Conservation (phyloP, 371 early-diverging fungal species). For the Actinomucor elegans region DNA sequence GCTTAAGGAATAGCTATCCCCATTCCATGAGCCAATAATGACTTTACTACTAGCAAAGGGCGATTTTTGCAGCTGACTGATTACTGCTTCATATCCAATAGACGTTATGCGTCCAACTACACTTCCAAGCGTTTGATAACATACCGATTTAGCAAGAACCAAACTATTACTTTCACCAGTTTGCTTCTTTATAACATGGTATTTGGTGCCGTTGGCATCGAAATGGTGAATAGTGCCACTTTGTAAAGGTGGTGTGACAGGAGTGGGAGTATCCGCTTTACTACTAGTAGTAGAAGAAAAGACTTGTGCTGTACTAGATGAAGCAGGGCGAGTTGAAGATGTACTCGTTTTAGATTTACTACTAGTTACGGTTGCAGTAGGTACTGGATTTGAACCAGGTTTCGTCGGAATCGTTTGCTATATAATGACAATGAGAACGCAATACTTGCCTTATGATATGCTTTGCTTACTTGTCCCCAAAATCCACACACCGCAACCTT, state of each 20-base stretch:
- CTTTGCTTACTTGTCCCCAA: constrained; percentile 16
- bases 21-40: constrained; percentile 24
- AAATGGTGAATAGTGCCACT: not conserved
- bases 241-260: not conserved
- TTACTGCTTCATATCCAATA: not conserved
- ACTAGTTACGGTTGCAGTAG: too few species aligned
- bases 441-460: too few species aligned
- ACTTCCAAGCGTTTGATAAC: not conserved
- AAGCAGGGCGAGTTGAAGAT: not conserved
- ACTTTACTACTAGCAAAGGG: not conserved
- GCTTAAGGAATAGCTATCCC: constrained; percentile 9
- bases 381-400: not conserved
- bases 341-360: too few species aligned
- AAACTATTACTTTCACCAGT: too few species aligned
- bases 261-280: not conserved
- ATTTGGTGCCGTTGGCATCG: not conserved
- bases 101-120: constrained; percentile 1
- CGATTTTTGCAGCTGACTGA: not conserved
- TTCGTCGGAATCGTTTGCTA: constrained; percentile 8
- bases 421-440: too few species aligned
- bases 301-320: not conserved
- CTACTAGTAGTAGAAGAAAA: not conserved
- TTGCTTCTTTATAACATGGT: not conserved
- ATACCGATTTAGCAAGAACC: too few species aligned
- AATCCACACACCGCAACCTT: constrained; percentile 21